Evolutionary conservation across 371 early-diverging fungal species (phyloP).

Genomic region (Syncephalastrum racemosum): DNA sequence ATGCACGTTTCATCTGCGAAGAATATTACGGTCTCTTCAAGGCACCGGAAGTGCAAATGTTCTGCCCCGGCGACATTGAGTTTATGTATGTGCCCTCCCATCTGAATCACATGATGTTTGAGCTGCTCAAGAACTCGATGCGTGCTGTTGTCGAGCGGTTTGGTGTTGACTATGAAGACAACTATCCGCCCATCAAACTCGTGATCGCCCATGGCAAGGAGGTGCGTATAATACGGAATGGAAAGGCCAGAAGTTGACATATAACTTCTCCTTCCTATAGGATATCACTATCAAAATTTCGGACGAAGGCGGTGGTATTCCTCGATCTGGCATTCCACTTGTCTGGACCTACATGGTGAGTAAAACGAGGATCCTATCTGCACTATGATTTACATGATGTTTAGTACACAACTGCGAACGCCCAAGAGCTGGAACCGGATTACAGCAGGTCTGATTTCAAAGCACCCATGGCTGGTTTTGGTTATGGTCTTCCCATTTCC

Average conservation of each 20-base stretch:
- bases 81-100: conserved; percentile 98
- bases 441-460: conserved; percentile 86
- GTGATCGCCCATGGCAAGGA: conserved; percentile 95
- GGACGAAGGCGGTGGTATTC: conserved; percentile 98
- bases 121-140: conserved; percentile 94
- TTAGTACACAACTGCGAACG: conserved; percentile 91
- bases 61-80: conserved; percentile 81
- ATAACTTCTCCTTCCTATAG: conserved; percentile 13
- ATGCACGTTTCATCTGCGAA: conserved; percentile 93
- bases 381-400: neutral
- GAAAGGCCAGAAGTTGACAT: neutral
- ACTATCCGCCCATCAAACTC: conserved; percentile 90
- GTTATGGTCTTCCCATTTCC: conserved; percentile 93
- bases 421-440: conserved; percentile 83
- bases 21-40: conserved; percentile 89
- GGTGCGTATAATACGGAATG: conserved; percentile 25
- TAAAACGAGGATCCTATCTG: neutral
- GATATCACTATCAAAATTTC: conserved; percentile 97
- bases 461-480: conserved; percentile 98
- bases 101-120: conserved; percentile 98
- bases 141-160: conserved; percentile 94
- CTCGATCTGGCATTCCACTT: conserved; percentile 85
- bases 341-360: conserved; percentile 95
- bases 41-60: conserved; percentile 83
- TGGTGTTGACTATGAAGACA: conserved; percentile 82